A percentile compares a stretch with the other conserved stretches of the same genome.
Conservation (phyloP, 1,139 yeast species). For the Ogataea hybrid region DNA sequence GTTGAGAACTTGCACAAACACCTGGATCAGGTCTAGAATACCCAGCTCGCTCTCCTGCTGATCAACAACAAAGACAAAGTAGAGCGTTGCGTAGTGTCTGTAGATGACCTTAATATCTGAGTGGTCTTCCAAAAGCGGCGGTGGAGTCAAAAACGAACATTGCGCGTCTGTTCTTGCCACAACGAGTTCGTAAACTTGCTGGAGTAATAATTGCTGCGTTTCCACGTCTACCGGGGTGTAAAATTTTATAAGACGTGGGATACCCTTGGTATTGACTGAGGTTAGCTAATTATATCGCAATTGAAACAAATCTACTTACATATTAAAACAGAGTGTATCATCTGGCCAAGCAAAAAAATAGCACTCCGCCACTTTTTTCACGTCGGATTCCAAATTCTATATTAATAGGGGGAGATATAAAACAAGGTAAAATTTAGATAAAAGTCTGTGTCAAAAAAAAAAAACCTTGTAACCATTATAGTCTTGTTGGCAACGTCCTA, state of each 20-base stretch:
- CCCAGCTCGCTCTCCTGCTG: constrained; percentile 95
- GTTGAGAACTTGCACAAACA: constrained; percentile 92
- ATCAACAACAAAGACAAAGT: constrained; percentile 93
- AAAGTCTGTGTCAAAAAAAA: neutral
- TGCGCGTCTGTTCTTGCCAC: constrained; percentile 67
- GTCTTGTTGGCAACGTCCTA: neutral
- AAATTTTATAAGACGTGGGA: constrained; percentile 87
- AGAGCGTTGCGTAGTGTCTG: constrained; percentile 90
- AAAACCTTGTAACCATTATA: neutral
- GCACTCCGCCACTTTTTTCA: constrained; percentile 4
- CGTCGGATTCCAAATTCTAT: constrained; percentile 3
- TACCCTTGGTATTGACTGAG: constrained; percentile 86
- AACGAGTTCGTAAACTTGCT: constrained; percentile 72
- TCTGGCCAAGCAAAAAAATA: constrained; percentile 27
- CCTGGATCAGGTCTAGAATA: constrained; percentile 89
- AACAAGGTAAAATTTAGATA: neutral
- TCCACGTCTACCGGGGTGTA: constrained; percentile 85
- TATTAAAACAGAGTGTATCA: constrained; percentile 90
- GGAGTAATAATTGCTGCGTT: constrained; percentile 69
- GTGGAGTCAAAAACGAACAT: constrained; percentile 80
- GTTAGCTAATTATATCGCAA: constrained; percentile 3
- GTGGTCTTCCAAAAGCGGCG: constrained; percentile 67
- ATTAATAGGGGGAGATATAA: neutral
- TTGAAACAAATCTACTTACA: constrained; percentile 47
- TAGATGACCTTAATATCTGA: constrained; percentile 88